Evolutionary conservation across 306 rosid genomes (phyloP).

Genomic region (Phaseolus lunatus): DNA sequence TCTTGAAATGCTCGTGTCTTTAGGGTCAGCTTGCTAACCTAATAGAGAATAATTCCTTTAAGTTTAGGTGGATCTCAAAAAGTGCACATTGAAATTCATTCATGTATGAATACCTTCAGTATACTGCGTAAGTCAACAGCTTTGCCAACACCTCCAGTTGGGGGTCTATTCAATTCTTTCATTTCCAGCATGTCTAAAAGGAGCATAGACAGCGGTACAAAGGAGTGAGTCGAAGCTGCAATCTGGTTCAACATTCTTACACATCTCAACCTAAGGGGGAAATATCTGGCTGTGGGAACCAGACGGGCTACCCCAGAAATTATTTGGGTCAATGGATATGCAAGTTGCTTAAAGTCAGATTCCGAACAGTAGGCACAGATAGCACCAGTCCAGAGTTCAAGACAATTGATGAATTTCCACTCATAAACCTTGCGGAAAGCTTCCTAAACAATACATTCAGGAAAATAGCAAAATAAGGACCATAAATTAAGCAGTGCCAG

Average conservation of each 20-base stretch:
- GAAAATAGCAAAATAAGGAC: conserved; percentile 39
- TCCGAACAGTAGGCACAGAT: conserved; percentile 76
- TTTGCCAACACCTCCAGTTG: conserved; percentile 88
- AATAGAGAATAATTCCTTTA: conserved; percentile 40
- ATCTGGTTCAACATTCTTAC: conserved; percentile 81
- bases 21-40: conserved; percentile 86
- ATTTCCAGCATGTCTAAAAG: conserved; percentile 97
- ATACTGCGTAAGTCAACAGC: conserved; percentile 81
- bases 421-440: conserved; percentile 92
- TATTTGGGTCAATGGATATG: conserved; percentile 88
- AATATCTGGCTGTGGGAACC: conserved; percentile 88
- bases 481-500: conserved; percentile 9
- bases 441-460: conserved; percentile 67
- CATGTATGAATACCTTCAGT: conserved; percentile 69
- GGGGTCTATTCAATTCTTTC: conserved; percentile 87
- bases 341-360: conserved; percentile 83
- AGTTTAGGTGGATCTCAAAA: conserved; percentile 32
- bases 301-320: conserved; percentile 87
- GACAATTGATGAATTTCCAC: conserved; percentile 93
- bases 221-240: conserved; percentile 71
- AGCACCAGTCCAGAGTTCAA: conserved; percentile 94
- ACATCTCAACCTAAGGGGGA: conserved; percentile 88
- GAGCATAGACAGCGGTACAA: conserved; percentile 83
- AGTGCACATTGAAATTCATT: conserved; percentile 14
- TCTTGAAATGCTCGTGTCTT: conserved; percentile 97